Evolutionary conservation across 805 yeast species (phyloP).

Genomic region (Myxozyma geophila): DNA sequence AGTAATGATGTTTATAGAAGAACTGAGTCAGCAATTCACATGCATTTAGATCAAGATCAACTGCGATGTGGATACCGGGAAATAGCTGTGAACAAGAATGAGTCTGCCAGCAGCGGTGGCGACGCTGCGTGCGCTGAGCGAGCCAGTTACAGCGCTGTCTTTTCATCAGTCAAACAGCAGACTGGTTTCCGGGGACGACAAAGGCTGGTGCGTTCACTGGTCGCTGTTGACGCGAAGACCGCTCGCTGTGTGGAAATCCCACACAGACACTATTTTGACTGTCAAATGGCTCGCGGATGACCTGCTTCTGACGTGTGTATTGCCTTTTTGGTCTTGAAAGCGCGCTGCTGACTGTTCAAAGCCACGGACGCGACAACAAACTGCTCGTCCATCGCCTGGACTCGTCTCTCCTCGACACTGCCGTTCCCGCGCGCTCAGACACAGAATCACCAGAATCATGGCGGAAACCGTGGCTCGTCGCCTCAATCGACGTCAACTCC

Average conservation of each 20-base stretch:
- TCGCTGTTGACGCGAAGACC: slow-evolving; percentile 62
- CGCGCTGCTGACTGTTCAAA: slow-evolving; percentile 42
- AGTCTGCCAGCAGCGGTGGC: slow-evolving; percentile 26
- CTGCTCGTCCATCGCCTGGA: slow-evolving; percentile 43
- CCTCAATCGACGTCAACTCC: slow-evolving; percentile 68
- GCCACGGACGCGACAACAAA: slow-evolving; percentile 71
- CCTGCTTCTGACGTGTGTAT: slow-evolving; percentile 46
- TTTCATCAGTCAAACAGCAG: slow-evolving; percentile 23
- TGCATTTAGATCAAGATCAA: not conserved
- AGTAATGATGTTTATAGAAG: too few species aligned
- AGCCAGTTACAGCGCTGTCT: slow-evolving; percentile 17
- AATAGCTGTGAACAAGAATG: not conserved
- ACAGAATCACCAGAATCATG: slow-evolving; percentile 34
- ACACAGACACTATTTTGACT: slow-evolving; percentile 56
- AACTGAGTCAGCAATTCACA: not conserved
- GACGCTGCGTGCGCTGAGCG: slow-evolving; percentile 24
- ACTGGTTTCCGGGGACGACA: slow-evolving; percentile 52
- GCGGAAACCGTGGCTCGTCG: slow-evolving; percentile 40
- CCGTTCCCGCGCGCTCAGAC: slow-evolving; percentile 38
- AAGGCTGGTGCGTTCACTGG: slow-evolving; percentile 72
- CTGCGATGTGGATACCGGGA: not conserved
- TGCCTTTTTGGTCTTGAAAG: not conserved
- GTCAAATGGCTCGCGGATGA: slow-evolving; percentile 49
- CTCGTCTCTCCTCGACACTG: slow-evolving; percentile 51
- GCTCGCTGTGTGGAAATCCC: slow-evolving; percentile 62